Conservation (phyloP, 2,329 filamentous ascomycete species). For the Penicillium sp. region DNA sequence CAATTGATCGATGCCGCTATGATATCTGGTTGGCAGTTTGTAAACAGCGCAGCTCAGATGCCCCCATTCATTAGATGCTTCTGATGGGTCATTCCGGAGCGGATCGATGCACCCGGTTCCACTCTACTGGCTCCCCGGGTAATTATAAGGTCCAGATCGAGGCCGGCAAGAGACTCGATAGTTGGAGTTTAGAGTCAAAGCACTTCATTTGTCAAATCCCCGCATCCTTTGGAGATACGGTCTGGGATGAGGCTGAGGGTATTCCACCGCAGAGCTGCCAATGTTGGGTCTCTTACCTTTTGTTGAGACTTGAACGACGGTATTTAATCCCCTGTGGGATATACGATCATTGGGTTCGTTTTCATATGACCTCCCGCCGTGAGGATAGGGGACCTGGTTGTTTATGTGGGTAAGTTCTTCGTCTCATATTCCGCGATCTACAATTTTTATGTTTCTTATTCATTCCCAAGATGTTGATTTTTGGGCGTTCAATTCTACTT, state of each 20-base stretch:
- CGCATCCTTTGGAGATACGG: neutral
- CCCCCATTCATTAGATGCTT: neutral
- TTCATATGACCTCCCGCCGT: neutral
- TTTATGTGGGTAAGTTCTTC: neutral
- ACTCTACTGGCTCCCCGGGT: neutral
- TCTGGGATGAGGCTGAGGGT: neutral
- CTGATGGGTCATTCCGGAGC: neutral
- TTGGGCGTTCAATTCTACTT: too few relatives aligned
- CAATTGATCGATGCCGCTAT: neutral
- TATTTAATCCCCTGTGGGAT: neutral
- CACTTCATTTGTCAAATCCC: neutral
- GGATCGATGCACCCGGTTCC: neutral
- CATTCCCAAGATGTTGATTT: too few relatives aligned
- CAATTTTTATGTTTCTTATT: too few relatives aligned
- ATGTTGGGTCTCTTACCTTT: neutral
- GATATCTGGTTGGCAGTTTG: neutral
- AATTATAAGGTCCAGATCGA: neutral
- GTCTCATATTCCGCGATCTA: neutral
- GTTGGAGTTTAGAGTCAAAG: neutral
- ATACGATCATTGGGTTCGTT: neutral
- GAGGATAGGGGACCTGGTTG: neutral
- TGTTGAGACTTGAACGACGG: neutral
- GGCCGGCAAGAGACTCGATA: neutral
- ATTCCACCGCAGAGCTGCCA: slow-evolving; percentile 2
- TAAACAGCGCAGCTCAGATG: neutral